A percentile compares a stretch with the other conserved stretches of the same genome.
phyloP scores from a whole-genome alignment of 129 eudicot genomes.

The Logfia minima region DNA sequence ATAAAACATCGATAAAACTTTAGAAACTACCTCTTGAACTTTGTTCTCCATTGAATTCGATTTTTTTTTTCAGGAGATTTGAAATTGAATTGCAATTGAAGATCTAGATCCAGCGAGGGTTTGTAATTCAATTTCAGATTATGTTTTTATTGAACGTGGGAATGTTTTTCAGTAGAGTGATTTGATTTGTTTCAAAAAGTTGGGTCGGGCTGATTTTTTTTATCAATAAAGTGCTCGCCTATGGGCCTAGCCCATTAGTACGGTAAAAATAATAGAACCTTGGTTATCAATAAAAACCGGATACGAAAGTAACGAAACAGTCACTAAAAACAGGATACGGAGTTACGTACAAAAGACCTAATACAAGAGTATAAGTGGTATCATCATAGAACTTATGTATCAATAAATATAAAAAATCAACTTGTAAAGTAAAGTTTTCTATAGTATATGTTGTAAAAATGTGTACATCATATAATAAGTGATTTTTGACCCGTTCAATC shows the following conservation, averaged over 20 bases:
- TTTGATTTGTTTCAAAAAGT: neutral
- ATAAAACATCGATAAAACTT: neutral
- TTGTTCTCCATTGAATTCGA: constrained; percentile 52
- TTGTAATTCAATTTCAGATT: neutral
- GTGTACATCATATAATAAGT: too few relatives aligned
- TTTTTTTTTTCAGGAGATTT: neutral
- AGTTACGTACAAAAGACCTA: too few relatives aligned
- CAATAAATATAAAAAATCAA: too few relatives aligned
- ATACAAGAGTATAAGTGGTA: too few relatives aligned
- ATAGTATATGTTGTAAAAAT: too few relatives aligned
- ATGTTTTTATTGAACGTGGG: neutral
- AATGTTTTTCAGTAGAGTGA: neutral
- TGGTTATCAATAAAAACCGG: too few relatives aligned
- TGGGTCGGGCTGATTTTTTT: neutral
- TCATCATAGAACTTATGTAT: too few relatives aligned
- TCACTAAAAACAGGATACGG: too few relatives aligned
- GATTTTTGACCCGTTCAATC: too few relatives aligned
- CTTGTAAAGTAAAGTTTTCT: too few relatives aligned
- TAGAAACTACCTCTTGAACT: constrained; percentile 59
- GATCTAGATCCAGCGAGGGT: constrained; percentile 22
- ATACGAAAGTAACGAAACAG: too few relatives aligned
- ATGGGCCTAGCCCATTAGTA: neutral
- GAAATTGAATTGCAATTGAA: constrained; percentile 13
- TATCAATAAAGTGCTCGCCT: neutral
- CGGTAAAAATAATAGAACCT: too few relatives aligned